Evolutionary conservation across 371 early-diverging fungal genomes (phyloP), one percentile per base, ranked within the genome.

Genomic region (Fennellomyces sp.): DNA sequence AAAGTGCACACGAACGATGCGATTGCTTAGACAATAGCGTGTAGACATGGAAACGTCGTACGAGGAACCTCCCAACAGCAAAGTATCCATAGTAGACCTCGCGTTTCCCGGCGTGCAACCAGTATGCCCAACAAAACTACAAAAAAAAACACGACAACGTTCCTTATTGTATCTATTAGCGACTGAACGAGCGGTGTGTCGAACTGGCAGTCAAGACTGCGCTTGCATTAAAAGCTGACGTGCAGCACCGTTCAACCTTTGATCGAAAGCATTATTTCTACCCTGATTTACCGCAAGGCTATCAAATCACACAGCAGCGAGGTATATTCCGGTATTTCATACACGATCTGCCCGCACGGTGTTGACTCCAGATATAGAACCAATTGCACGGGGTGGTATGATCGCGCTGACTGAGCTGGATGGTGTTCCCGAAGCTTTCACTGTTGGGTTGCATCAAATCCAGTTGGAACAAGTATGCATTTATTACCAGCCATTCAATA

Each of bases 261-360:
- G 96, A 97, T 55, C 87, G 97, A 41, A 96, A 97, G 64, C 97
- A 97, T 70, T 97, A 97, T 65, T 94, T 93, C 68, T 97, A 97
- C 68, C 88, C 88, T 5, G 97, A 97, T 73, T 78, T 94, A 55
- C 95, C 95, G 12, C 88, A 86, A 58, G 96, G 97, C 7, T 97
- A 93, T 68, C 97, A 97, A 73, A 94, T 97, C 51, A 97, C 97
- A 15, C 97, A 97, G 60, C 87, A 93, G 51, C 76, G 83, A 68
- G 85, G 88, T 84, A 70, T 12, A 33, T 33, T 33, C 33, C 12
- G 33, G 33, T 33, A 33, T 7, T 12, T 33, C 35, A 8, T 33
- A 33, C 35, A 33, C 35, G 35, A 33, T 33, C 8, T 33, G 13
- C 6, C 35, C 35, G n/a, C n/a, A n/a, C n/a, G n/a, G n/a, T n/a